Evolutionary conservation across 345 rosid genomes (phyloP).

Genomic region (Lumnitzera littorea): DNA sequence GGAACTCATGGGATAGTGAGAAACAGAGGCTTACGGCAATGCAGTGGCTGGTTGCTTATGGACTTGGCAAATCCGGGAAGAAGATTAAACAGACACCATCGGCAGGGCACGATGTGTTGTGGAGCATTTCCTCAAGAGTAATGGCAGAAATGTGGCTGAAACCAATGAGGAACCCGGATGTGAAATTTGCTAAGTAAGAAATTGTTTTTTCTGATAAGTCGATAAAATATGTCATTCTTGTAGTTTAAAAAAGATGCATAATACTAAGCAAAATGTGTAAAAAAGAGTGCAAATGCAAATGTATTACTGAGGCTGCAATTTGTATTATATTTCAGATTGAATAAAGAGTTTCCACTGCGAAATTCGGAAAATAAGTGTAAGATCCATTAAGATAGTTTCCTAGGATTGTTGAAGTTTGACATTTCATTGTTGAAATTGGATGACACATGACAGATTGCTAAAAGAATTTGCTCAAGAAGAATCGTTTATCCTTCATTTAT

Average conservation of each 20-base stretch:
- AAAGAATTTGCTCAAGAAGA: too few species aligned
- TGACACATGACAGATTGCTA: too few species aligned
- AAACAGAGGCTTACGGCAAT: slow-evolving; percentile 71
- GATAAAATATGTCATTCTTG: slow-evolving; percentile 2
- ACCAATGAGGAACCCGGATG: slow-evolving; percentile 84
- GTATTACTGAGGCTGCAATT: too few species aligned
- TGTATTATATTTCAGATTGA: too few species aligned
- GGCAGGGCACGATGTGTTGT: slow-evolving; percentile 44
- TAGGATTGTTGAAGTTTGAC: too few species aligned
- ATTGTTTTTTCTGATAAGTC: not conserved
- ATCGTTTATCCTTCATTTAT: too few species aligned
- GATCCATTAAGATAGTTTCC: too few species aligned
- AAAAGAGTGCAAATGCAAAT: too few species aligned
- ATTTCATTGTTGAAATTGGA: too few species aligned
- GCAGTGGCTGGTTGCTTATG: slow-evolving; percentile 81
- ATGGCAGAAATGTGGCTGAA: slow-evolving; percentile 98
- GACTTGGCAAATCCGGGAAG: slow-evolving; percentile 56
- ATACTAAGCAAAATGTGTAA: too few species aligned
- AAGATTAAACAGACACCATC: slow-evolving; percentile 33
- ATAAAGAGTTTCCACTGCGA: too few species aligned
- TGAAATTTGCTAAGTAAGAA: slow-evolving; percentile 36
- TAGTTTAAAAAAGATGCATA: not conserved
- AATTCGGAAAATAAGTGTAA: too few species aligned
- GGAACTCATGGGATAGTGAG: slow-evolving; percentile 53
- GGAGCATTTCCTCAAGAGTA: slow-evolving; percentile 90